Evolutionary conservation across 768 basidiomycete genomes (phyloP), one percentile per base, ranked within the genome.

Genomic region (Tylopilus cervinicoccineus): DNA sequence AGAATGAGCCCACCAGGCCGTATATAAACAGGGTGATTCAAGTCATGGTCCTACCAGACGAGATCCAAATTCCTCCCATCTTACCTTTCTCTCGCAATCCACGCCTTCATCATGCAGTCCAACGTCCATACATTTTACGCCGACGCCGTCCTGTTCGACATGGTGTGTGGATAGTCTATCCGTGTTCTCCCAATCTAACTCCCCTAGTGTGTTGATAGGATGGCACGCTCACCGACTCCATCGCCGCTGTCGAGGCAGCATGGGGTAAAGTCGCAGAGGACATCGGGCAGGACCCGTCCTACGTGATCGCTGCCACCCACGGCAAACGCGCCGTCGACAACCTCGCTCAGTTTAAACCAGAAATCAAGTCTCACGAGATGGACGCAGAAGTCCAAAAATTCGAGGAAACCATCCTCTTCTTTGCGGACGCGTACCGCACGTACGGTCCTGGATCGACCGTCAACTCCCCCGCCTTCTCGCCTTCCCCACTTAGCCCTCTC

Each of bases 271-370:
- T 88, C 37, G 85, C 86, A 2, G 69, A 70, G 43, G 84, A 86
- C 61, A 76, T 88, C 43, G 83, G 82, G 45, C 76, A 79, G 65
- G 82, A 84, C 64, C 81, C 83, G 7, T 72, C 74, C 48, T 73
- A 78, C 47, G 83, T 86, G 53, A 84, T 87, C 59, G 81, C 79
- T 10, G 81, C 82, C 32, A 87, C 85, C n/a, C 86, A 88, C 63
- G 86, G 86, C 59, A 82, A 85, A 60, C 81, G 86, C 51, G 86
- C 85, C 11, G 73, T 84, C 59, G 86, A 88, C 70, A 88, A 88
- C 67, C 78, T 87, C 54, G 63, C 75, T 5, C 71, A 74, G 41
- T 81, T 81, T 71, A 81, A 78, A 58, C 81, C 82, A 0, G 62
- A 74, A 27, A 77, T 84, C 56, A 71, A 72, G 54, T 38, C 59